phyloP scores from a whole-genome alignment of 208 protist species.

The Trypanosoma brucei region DNA sequence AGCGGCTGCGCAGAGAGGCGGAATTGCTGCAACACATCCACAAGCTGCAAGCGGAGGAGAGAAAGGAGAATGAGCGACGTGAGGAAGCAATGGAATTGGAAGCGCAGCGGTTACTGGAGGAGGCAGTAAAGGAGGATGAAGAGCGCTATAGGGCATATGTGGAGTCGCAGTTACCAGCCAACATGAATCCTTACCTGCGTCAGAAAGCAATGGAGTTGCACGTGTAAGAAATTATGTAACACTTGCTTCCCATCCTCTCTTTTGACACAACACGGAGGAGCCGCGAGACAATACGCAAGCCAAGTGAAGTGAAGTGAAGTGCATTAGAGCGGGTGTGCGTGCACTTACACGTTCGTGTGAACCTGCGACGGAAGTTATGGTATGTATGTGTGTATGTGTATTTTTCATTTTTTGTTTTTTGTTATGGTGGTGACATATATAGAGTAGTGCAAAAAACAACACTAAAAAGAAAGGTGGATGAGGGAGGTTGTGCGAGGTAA shows the following conservation, averaged over 20 bases:
- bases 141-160: conserved; percentile 52
- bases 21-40: conserved; percentile 44
- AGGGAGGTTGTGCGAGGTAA: too few relatives aligned
- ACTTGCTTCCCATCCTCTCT: neutral
- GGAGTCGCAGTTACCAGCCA: conserved; percentile 48
- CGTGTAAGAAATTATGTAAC: neutral
- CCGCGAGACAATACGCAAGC: too few relatives aligned
- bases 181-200: conserved; percentile 53
- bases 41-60: conserved; percentile 63
- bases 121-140: conserved; percentile 46
- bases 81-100: conserved; percentile 37
- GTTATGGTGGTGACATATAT: too few relatives aligned
- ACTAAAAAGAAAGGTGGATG: too few relatives aligned
- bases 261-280: neutral
- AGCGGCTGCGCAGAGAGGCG: conserved; percentile 30
- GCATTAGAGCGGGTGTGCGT: too few relatives aligned
- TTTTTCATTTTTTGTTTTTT: too few relatives aligned
- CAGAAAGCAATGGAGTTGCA: conserved; percentile 47
- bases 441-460: too few relatives aligned
- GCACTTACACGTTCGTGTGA: too few relatives aligned
- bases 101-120: conserved; percentile 26
- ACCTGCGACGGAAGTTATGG: too few relatives aligned
- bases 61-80: conserved; percentile 41
- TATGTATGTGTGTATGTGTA: too few relatives aligned
- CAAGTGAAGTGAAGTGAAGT: too few relatives aligned